Conservation (phyloP, 108 stramenopile genomes). For the Nitzschia putrida region DNA sequence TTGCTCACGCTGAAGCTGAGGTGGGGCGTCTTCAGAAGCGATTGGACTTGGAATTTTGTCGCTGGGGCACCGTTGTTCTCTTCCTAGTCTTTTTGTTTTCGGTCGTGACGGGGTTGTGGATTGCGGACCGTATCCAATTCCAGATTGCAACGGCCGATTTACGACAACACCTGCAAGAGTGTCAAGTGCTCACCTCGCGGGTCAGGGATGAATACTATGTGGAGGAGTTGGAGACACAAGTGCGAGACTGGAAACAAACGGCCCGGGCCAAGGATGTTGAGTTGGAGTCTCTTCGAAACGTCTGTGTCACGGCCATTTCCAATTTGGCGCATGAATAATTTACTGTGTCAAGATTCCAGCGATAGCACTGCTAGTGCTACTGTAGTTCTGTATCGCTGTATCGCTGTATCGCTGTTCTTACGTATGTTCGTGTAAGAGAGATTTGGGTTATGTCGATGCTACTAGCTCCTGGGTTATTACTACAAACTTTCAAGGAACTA, state of each 20-base stretch:
- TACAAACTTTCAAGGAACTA: no score
- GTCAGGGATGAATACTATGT: conserved; percentile 14
- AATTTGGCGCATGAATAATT: neutral
- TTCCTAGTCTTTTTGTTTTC: neutral
- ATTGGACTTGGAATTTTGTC: neutral
- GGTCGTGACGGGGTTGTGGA: conserved; percentile 1
- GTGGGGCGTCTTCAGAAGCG: neutral
- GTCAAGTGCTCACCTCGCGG: neutral
- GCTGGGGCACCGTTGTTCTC: neutral
- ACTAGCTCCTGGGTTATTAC: neutral
- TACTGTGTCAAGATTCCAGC: neutral
- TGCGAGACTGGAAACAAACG: conserved; percentile 8
- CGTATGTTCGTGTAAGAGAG: neutral
- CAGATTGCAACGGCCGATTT: neutral
- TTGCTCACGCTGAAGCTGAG: neutral
- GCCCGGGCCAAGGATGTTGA: conserved; percentile 12
- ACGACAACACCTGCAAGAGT: conserved; percentile 1
- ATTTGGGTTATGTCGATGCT: neutral
- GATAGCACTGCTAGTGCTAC: neutral
- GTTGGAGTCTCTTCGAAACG: conserved; percentile 2
- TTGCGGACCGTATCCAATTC: neutral
- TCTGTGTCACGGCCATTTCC: neutral
- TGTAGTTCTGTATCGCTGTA: neutral
- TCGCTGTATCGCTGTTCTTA: neutral
- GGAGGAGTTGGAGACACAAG: conserved; percentile 7